Evolutionary conservation across 148 eudicot genomes (phyloP), one percentile per base, ranked within the genome.

Genomic region (Chenopodium formosanum): DNA sequence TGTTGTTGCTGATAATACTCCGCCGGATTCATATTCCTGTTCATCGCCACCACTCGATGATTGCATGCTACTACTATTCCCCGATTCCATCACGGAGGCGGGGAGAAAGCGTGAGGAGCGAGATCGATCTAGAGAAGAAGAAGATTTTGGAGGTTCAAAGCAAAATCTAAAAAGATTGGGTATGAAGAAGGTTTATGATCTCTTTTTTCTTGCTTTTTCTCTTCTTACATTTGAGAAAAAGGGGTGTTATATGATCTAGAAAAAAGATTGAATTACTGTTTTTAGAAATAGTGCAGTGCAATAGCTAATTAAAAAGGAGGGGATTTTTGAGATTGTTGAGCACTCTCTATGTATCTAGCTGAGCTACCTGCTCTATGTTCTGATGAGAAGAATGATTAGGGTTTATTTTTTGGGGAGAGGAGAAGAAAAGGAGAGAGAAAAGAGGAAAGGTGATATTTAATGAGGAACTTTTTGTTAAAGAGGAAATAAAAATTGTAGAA

Each of bases 21-120:
- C 66, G 31, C 62, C 83, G 1, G 94, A 93, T 29, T 87, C 87
- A 69, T 87, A 88, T 85, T 93, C 97, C 34, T 91, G 83, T 60
- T 84, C 86, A 14, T 84, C 80, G 3, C 73, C 86, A 1, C 91
- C 92, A 60, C 92, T 89, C 0, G 94, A 90, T 7, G 94, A 90
- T 70, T 93, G 95, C 77, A 92, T 74, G 85, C 95, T 90, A 44
- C 90, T 94, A 83, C 94, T 93, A 68, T 89, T 90, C 22, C 88
- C 93, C 10, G 97, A 90, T 78, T 93, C 95, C 97, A 93, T 93
- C 1, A 6, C 7, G 44, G 44, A 40, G 40, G 40, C 40, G 65
- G 29, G 19, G 25, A 17, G 65, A 17, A 73, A 32, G 68, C 29
- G 29, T 34, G 23, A 17, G 60, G 44, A 20, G 27, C 58, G 22